Evolutionary conservation across 768 basidiomycete genomes (phyloP), one percentile per base, ranked within the genome.

Genomic region (Suillus occidentalis): DNA sequence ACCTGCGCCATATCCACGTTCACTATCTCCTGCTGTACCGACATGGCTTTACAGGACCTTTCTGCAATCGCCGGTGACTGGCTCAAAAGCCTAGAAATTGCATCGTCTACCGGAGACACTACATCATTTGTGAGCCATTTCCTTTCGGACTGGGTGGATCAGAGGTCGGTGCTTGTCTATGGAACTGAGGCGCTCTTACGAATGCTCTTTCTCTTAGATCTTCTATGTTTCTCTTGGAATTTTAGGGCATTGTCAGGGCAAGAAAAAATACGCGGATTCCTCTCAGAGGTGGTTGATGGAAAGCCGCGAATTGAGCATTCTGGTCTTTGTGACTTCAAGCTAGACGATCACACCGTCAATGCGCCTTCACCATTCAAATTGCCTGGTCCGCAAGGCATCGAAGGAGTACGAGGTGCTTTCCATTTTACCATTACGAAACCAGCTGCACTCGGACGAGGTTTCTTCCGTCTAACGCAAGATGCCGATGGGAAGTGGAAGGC

Each of bases 281-380:
- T 55, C 18, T 36, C 53, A 5, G 53, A 55, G 10, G 53, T 36
- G 2, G 34, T 36, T 13, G 34, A 55, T 12, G 53, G 53, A 34
- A 34, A 55, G 53, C n/a, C 53, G 2, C 31, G 53, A 55, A 34
- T 55, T 34, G 53, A 20, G 31, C 31, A 53, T 53, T 53, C 52
- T 53, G 16, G 28, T 53, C 52, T 53, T 31, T 10, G 9, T 20
- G 53, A 34, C 53, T 55, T 55, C 34, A 36, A 55, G 18, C 10
- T 55, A 34, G 53, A 55, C 10, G 31, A 36, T 36, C 20, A 92
- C 85, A 72, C 93, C 90, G 58, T 92, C 89, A 78, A 90, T 90
- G 65, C 80, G 81, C 63, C 93, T 79, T 61, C 87, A 89, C 93
- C 94, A 95, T 39, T 95, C 78, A 74, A 94, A 92, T 62, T 95